Conservation (phyloP, 495 filamentous ascomycete genomes). For the Penicillium verhagenii region DNA sequence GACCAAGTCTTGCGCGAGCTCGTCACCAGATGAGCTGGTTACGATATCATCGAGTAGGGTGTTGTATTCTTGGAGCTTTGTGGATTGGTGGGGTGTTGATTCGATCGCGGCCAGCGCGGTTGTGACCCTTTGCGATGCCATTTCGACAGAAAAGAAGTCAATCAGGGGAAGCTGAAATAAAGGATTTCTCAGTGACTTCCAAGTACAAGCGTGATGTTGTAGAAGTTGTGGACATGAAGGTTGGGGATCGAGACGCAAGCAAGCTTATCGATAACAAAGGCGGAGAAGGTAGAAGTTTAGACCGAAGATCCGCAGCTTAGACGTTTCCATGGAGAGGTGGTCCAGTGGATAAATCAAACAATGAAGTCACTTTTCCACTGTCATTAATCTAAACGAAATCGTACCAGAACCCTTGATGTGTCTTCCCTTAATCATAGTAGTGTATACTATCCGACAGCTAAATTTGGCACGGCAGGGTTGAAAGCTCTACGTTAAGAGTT, state of each 20-base stretch:
- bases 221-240: neutral
- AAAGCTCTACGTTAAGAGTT: neutral
- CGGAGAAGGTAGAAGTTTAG: neutral
- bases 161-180: neutral
- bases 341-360: neutral
- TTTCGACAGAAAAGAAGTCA: constrained; percentile 16
- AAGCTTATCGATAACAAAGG: constrained; percentile 2
- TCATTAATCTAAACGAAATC: too few species aligned
- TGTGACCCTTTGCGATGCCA: constrained; percentile 60
- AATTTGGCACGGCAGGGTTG: neutral
- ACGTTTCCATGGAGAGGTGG: neutral
- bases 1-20: constrained; percentile 62
- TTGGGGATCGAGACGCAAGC: neutral
- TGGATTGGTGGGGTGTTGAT: constrained; percentile 46
- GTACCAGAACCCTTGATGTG: too few species aligned
- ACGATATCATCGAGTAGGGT: constrained; percentile 64
- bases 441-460: neutral
- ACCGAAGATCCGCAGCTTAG: neutral
- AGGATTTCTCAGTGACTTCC: neutral
- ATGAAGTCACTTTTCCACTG: too few species aligned
- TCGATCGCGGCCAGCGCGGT: constrained; percentile 56
- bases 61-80: constrained; percentile 63
- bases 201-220: neutral
- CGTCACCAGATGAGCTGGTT: constrained; percentile 49
- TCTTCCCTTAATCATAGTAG: neutral